Evolutionary conservation across 345 rosid species (phyloP).

Genomic region (Bruguiera parviflora): DNA sequence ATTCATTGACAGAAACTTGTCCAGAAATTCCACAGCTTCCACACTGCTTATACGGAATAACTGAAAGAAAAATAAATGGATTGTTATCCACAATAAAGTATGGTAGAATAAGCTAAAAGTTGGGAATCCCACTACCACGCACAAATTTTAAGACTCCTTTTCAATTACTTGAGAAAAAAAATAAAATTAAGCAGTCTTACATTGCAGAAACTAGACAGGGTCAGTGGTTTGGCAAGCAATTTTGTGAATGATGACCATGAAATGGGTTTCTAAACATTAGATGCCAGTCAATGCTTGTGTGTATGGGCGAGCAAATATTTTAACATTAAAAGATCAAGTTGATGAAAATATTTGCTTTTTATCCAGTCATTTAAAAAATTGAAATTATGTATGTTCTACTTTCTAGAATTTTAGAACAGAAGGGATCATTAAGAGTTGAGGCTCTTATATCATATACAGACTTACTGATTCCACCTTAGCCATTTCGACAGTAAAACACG

Average conservation of each 20-base stretch:
- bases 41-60: constrained; percentile 63
- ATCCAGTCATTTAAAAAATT: neutral
- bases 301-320: too few species aligned
- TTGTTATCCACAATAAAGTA: constrained; percentile 13
- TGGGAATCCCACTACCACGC: neutral
- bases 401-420: constrained; percentile 2
- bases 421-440: constrained; percentile 19
- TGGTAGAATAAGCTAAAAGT: neutral
- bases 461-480: constrained; percentile 81
- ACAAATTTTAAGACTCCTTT: neutral
- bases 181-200: neutral
- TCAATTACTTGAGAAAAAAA: neutral
- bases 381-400: neutral
- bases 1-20: constrained; percentile 78
- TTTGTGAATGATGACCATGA: too few species aligned
- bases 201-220: neutral
- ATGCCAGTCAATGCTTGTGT: too few species aligned
- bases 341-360: too few species aligned
- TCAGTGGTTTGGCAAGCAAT: too few species aligned
- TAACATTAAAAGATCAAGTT: too few species aligned
- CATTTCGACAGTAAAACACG: constrained; percentile 94
- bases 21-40: constrained; percentile 77
- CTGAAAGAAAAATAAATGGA: constrained; percentile 40
- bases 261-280: too few species aligned
- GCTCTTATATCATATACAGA: constrained; percentile 18